Evolutionary conservation across 495 filamentous ascomycete genomes (phyloP).

Genomic region (Beverwykella pulmonaria): DNA sequence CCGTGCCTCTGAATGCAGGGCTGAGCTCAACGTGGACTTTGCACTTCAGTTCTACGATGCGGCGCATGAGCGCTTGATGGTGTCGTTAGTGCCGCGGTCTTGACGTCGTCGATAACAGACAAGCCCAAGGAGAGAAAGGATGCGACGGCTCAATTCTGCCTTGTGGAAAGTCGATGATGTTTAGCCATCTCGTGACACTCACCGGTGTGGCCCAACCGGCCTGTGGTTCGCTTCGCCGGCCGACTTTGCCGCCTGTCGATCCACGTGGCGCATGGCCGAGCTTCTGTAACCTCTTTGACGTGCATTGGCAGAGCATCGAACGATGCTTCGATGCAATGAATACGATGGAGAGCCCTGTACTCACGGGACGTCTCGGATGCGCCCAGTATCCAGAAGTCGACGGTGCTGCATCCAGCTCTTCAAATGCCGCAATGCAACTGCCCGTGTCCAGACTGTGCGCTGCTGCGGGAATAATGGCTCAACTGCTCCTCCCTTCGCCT

Average conservation of each 20-base stretch:
- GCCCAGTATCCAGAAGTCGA: neutral
- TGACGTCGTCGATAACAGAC: neutral
- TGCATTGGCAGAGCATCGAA: neutral
- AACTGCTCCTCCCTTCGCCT: neutral
- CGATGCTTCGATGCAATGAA: neutral
- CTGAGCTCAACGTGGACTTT: neutral
- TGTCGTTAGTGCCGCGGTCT: neutral
- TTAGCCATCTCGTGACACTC: neutral
- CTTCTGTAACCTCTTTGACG: neutral
- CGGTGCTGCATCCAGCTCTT: neutral
- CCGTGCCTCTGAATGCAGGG: neutral
- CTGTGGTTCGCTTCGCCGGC: neutral
- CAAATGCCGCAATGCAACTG: neutral
- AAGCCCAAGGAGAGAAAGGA: neutral
- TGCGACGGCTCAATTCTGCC: neutral
- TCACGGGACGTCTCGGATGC: neutral
- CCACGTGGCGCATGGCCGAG: slow-evolving; percentile 5
- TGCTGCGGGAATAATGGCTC: slow-evolving; percentile 4
- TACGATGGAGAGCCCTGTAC: too few species aligned
- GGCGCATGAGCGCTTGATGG: neutral
- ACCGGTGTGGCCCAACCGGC: neutral
- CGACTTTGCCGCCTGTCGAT: slow-evolving; percentile 5
- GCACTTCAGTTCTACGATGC: neutral
- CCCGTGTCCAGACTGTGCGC: neutral
- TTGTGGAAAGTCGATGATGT: neutral